A percentile compares a stretch with the other conserved stretches of the same genome.
Conservation (phyloP, 2,329 filamentous ascomycete genomes). For the Cadophora luteo-olivacea region DNA sequence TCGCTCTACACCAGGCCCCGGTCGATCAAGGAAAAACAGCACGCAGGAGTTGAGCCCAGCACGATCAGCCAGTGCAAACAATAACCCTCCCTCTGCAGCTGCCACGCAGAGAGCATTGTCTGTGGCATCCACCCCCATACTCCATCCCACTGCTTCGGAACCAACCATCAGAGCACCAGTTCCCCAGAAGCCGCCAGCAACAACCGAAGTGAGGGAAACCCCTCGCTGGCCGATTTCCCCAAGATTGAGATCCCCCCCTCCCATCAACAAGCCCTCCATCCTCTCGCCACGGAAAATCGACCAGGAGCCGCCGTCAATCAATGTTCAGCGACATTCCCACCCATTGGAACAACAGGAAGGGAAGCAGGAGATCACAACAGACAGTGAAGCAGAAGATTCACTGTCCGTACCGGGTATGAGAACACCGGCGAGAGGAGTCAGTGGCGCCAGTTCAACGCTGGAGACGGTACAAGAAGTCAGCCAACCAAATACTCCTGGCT, state of each 20-base stretch:
- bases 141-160: conserved; percentile 68
- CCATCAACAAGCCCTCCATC: conserved; percentile 56
- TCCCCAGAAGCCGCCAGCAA: conserved; percentile 65
- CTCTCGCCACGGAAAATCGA: conserved; percentile 55
- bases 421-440: conserved; percentile 65
- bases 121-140: conserved; percentile 68
- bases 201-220: conserved; percentile 59
- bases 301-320: conserved; percentile 58
- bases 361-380: conserved; percentile 29
- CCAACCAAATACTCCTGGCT: conserved; percentile 72
- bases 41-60: conserved; percentile 68
- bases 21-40: conserved; percentile 70
- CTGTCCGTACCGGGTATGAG: conserved; percentile 53
- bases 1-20: conserved; percentile 44
- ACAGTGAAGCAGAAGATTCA: conserved; percentile 41
- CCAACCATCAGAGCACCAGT: conserved; percentile 64
- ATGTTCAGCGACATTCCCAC: conserved; percentile 54
- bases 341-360: conserved; percentile 50
- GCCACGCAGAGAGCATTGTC: conserved; percentile 69
- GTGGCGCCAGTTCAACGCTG: conserved; percentile 66
- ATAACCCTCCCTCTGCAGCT: conserved; percentile 65
- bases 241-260: conserved; percentile 78
- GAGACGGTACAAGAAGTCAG: conserved; percentile 94
- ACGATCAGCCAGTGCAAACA: conserved; percentile 54
- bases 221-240: conserved; percentile 81